Evolutionary conservation across 176 grass and related monocot genomes (phyloP).

Genomic region (Eragrostis nindensis): DNA sequence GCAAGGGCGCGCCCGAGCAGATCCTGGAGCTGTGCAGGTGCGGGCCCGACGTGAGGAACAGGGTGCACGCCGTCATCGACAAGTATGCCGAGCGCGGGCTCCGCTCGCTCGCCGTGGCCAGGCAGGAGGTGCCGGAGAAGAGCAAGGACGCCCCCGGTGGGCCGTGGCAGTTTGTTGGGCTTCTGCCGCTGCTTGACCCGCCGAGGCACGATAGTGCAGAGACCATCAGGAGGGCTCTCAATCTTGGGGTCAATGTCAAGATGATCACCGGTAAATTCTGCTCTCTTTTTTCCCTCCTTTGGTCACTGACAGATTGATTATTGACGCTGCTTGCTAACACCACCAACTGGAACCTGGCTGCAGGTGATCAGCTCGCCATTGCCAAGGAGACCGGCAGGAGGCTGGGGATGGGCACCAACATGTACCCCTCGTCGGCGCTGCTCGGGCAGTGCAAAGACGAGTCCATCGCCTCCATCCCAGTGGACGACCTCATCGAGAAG

Average conservation of each 20-base stretch:
- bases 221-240: constrained; percentile 80
- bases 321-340: background rate
- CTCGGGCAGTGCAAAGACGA: constrained; percentile 76
- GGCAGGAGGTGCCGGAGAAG: constrained; percentile 84
- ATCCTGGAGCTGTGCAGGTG: constrained; percentile 75
- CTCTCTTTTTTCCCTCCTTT: background rate
- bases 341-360: background rate
- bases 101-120: constrained; percentile 74
- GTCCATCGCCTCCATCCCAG: constrained; percentile 61
- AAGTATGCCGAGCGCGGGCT: constrained; percentile 93
- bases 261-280: constrained; percentile 86
- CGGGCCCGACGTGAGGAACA: constrained; percentile 46
- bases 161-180: constrained; percentile 79
- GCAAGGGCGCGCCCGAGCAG: constrained; percentile 99
- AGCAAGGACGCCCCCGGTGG: constrained; percentile 68
- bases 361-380: constrained; percentile 94
- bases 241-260: constrained; percentile 95
- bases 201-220: constrained; percentile 93
- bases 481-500: constrained; percentile 89
- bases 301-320: background rate
- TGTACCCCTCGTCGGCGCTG: constrained; percentile 91
- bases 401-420: constrained; percentile 97
- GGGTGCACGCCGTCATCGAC: constrained; percentile 70
- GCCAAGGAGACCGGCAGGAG: constrained; percentile 97
- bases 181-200: constrained; percentile 89